Conservation (phyloP, 2,329 filamentous ascomycete species). For the Fusarium pseudocircinatum region DNA sequence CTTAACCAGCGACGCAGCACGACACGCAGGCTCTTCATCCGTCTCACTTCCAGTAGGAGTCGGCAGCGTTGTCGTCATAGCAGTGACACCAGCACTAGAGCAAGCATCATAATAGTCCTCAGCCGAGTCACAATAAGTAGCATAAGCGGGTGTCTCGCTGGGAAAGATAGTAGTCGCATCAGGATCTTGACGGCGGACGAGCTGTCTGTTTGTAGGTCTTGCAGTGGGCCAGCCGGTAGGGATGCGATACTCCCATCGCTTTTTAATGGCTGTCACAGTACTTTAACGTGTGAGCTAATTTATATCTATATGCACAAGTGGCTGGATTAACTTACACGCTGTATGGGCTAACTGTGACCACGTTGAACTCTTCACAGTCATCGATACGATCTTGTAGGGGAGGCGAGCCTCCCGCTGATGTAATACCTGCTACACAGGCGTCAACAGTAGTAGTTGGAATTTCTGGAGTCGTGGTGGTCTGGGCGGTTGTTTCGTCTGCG, state of each 20-base stretch:
- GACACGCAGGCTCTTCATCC: not conserved
- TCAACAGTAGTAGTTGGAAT: not conserved
- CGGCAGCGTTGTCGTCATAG: not conserved
- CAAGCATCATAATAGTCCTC: not conserved
- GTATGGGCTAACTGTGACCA: not conserved
- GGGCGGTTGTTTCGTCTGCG: rapidly evolving
- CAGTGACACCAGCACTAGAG: not conserved
- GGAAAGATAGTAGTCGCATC: not conserved
- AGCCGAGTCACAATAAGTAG: not conserved
- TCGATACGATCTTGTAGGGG: not conserved
- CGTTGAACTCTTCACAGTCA: not conserved
- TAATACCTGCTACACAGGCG: not conserved
- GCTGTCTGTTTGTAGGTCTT: not conserved
- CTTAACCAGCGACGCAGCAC: not conserved
- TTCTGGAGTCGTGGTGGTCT: not conserved
- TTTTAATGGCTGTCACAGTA: rapidly evolving
- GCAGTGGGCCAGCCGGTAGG: not conserved
- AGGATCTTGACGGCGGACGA: not conserved
- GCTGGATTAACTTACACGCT: not conserved
- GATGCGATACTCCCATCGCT: not conserved
- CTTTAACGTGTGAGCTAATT: rapidly evolving
- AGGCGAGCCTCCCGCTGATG: rapidly evolving
- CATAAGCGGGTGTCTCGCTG: not conserved
- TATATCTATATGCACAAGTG: too few species aligned
- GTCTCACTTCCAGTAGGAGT: not conserved